Base-by-base conservation (phyloP, 306 rosid genomes). In the Hylodesmum podocarpum region DNA sequence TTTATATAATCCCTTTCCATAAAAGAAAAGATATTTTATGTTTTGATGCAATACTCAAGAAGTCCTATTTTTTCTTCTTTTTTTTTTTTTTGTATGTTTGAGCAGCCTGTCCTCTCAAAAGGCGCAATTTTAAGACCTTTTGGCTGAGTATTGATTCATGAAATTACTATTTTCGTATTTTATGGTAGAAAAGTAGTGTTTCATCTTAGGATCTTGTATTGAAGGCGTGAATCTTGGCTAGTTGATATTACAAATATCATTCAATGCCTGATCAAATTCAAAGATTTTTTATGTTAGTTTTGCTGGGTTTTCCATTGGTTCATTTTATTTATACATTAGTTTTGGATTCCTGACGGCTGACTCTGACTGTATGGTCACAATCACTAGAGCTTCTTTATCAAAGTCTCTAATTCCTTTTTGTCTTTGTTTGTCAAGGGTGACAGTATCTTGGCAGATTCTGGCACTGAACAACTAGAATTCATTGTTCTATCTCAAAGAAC, bases 401-500 rank as follows among this genome's bases (percentile, higher is more conserved):
- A 36, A 51, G 58, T 79, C n/a, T 86, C 85, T 82, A 43, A 71
- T 69, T 63, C 16, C 73, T 22, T 66, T 55, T 66, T 78, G 16
- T 51, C 75, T 64, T 57, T 57, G 54, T 75, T 87, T 89, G 83
- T 69, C 50, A 61, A 96, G 99, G 99, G 99, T 76, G 78, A 85
- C 66, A 96, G 99, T 78, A 82, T 96, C 73, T 77, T 96, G 82
- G 99, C 99, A 63, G 98, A 96, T 88, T 87, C 98, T 58, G 99
- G 96, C 70, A 93, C 99, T 24, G 99, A 96, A 84, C 99, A 96
- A 84, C 88, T 96, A 75, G 99, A 96, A 80, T 96, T 96, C 80
- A 96, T 96, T 87, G 96, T 83, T 84, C 90, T 93, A 80, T 96
- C 99, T 77, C 96, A 96, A 84, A 88, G 99, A 80, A 96, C 98